Base-by-base conservation (phyloP, 305 asterid genomes). In the Fraxinus angustifolia region DNA sequence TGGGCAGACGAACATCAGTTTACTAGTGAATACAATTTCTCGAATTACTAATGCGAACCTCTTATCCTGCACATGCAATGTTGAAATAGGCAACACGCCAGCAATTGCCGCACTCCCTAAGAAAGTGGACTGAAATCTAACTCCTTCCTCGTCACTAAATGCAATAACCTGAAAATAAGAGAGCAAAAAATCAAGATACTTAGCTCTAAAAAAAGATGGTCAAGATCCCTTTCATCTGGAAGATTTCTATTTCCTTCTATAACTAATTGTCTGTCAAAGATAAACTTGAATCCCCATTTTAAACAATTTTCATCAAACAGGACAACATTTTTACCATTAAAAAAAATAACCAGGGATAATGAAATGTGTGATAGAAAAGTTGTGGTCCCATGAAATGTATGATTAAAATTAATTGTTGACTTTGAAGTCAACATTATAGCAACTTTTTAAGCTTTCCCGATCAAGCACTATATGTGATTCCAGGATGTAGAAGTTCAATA, bases 51-150 rank as follows among this genome's bases (percentile, higher is more conserved):
- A 80, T 70, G 75, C 80, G 78, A 71, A 96, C 99, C 95, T 94
- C 90, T 96, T 94, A 86, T 96, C 99, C 78, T 91, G 92, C 81
- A 83, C 89, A 4, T 91, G 88, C 86, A 96, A 83, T 30, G 91
- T 85, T 67, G 97, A 91, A 82, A 78, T 89, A 28, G 98, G 97
- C 85, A 96, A 85, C 79, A 90, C 88, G 85, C 98, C 99, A 83
- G 99, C 97, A 88, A 94, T 90, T 76, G 97, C 99, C 83, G 99
- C 98, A 88, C 98, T 96, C 81, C 99, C 99, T 86, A 96, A 87
- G 90, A 94, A 96, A 80, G 99, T 96, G 4, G 98, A 91, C 78
- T 94, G 99, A 83, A 96, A 96, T 87, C 98, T 90, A 53, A 94
- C 99, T 86, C 99, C 98, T 88, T 96, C 99, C 91, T 96, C 99